These are phyloP conservation scores for Juglanconis oblonga DNA, from an alignment of 2,329 filamentous ascomycete species.

Conservation along the genomic window DNA sequence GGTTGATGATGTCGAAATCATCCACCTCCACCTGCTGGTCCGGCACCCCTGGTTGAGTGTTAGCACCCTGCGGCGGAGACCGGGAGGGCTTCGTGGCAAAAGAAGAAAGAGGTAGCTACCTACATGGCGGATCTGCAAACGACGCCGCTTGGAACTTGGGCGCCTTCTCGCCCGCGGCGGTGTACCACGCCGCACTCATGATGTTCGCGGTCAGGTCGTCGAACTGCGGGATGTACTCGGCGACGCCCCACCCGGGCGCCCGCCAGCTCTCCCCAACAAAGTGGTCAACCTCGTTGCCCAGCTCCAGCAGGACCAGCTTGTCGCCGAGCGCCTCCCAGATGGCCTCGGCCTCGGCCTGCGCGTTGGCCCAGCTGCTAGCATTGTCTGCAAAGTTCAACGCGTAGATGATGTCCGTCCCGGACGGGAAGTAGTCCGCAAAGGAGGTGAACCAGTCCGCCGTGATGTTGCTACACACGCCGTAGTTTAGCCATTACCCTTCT, in stretches of 20 bases:
- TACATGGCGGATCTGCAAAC: conserved; percentile 31
- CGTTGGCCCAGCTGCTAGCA: conserved; percentile 17
- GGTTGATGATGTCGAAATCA: conserved; percentile 33
- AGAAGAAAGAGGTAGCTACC: no score
- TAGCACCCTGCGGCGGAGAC: no score
- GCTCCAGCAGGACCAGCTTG: conserved; percentile 30
- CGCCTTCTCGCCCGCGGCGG: conserved; percentile 11
- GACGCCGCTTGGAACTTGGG: conserved; percentile 33
- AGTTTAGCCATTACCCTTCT: conserved; percentile 1
- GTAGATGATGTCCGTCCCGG: conserved; percentile 30
- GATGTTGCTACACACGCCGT: conserved; percentile 22
- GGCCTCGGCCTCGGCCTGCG: conserved; percentile 25
- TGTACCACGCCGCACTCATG: conserved; percentile 29
- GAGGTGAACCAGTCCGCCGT: conserved; percentile 30
- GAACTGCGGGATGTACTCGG: conserved; percentile 30
- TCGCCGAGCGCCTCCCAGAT: conserved; percentile 27
- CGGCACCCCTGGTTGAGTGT: conserved; percentile 23
- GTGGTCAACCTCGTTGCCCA: conserved; percentile 36
- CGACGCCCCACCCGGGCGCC: conserved; percentile 27
- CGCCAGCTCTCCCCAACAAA: conserved; percentile 34
- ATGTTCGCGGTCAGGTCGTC: conserved; percentile 31
- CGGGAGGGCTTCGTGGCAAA: no score
- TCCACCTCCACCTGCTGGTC: conserved; percentile 35
- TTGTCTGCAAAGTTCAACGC: conserved; percentile 32
- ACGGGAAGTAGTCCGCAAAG: conserved; percentile 31